These are phyloP conservation scores for Annulohypoxylon maeteangense DNA, from an alignment of 495 filamentous ascomycete species.

Conservation along the genomic window DNA sequence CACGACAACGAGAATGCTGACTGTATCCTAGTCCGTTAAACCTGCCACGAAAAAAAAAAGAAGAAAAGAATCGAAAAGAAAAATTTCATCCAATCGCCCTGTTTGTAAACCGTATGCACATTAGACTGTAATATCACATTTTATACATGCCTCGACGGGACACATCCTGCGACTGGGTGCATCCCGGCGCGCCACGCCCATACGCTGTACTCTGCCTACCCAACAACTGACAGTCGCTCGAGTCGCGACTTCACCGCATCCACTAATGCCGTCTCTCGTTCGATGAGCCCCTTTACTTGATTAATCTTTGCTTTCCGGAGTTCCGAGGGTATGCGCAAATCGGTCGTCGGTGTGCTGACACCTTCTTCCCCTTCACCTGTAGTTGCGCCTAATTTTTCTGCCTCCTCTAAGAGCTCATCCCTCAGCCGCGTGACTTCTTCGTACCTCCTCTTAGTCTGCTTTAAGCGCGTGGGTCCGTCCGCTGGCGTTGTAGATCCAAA, in stretches of 20 bases:
- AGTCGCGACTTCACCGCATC: constrained; percentile 65
- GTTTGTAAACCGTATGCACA: constrained; percentile 33
- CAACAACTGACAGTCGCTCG: constrained; percentile 53
- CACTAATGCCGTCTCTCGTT: constrained; percentile 70
- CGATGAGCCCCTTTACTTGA: constrained; percentile 76
- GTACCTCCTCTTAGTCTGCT: constrained; percentile 58
- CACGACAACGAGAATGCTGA: constrained; percentile 43
- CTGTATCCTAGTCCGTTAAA: constrained; percentile 33
- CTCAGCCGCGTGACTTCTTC: constrained; percentile 59
- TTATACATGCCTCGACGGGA: constrained; percentile 36
- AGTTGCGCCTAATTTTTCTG: constrained; percentile 50
- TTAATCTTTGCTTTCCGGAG: constrained; percentile 73
- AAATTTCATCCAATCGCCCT: constrained; percentile 37
- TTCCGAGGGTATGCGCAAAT: constrained; percentile 69
- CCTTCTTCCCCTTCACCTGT: constrained; percentile 46
- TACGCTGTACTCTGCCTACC: constrained; percentile 33
- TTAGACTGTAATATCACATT: constrained; percentile 43
- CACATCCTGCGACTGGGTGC: constrained; percentile 13
- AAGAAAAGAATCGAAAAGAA: background rate
- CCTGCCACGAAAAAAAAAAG: constrained; percentile 29
- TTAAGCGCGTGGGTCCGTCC: constrained; percentile 42
- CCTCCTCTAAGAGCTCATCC: constrained; percentile 63
- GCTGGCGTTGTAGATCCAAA: constrained; percentile 51
- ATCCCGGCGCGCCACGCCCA: constrained; percentile 31
- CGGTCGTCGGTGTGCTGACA: constrained; percentile 41